These are phyloP conservation scores for Globisporangium emineosum DNA, from an alignment of 352 stramenopile genomes.

Conservation along the genomic window DNA sequence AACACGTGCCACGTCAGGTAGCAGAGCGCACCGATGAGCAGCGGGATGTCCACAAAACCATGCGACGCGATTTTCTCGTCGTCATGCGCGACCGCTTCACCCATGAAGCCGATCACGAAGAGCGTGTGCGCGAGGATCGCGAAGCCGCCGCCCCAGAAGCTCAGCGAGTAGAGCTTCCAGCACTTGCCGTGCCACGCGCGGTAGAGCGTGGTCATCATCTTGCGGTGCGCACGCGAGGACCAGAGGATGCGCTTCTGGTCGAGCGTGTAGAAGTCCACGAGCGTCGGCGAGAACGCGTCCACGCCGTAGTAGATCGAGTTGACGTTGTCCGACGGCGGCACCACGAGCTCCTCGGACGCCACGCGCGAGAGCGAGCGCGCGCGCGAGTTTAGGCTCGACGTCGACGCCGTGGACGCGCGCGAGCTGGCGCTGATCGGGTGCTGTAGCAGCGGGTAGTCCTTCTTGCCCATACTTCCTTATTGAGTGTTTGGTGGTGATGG, in stretches of 20 bases:
- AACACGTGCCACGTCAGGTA: slow-evolving; percentile 56
- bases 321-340: slow-evolving; percentile 62
- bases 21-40: slow-evolving; percentile 55
- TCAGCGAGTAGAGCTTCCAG: slow-evolving; percentile 75
- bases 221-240: slow-evolving; percentile 82
- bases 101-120: slow-evolving; percentile 55
- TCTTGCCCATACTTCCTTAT: slow-evolving; percentile 21
- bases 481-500: too few species aligned
- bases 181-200: slow-evolving; percentile 61
- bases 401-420: slow-evolving; percentile 48
- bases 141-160: slow-evolving; percentile 62
- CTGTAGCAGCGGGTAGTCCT: slow-evolving; percentile 58
- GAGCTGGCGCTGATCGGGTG: slow-evolving; percentile 32
- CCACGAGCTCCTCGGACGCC: slow-evolving; percentile 79
- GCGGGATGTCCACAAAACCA: slow-evolving; percentile 51
- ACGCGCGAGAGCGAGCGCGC: slow-evolving; percentile 31
- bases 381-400: slow-evolving; percentile 9
- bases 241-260: slow-evolving; percentile 86
- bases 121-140: slow-evolving; percentile 56
- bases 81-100: slow-evolving; percentile 51
- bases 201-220: slow-evolving; percentile 88
- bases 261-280: slow-evolving; percentile 84
- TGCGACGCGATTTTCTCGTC: slow-evolving; percentile 29
- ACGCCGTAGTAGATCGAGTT: slow-evolving; percentile 87
- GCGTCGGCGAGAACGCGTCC: slow-evolving; percentile 80